Evolutionary conservation across 371 early-diverging fungal genomes (phyloP), one percentile per base, ranked within the genome.

Genomic region (Mucor plumbeus): DNA sequence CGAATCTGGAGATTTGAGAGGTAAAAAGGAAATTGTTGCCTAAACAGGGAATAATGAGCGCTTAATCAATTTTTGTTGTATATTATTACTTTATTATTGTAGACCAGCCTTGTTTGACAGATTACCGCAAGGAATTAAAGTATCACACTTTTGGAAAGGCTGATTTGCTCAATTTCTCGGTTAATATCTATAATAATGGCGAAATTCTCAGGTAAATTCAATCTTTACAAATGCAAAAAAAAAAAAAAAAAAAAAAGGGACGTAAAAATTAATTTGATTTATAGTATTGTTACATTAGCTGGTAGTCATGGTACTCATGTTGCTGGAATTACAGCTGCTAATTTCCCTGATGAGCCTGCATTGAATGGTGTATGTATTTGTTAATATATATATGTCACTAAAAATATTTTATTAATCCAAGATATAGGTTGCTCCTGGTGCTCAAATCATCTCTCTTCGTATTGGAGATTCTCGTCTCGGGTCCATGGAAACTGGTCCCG

Each of bases 281-380:
- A 53, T 59, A 85, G 91, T 71, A 90, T 97, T 70, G 97, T 96
- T 26, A 91, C 92, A 40, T 74, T 87, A 53, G 88, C 90, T 35
- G 94, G 96, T 17, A 82, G 90, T 48, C 98, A 98, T 69, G 95
- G 95, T 40, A 97, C 95, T 7, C 98, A 98, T 70, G 98, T 98
- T 50, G 97, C 97, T 36, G 95, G 92, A 40, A 93, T 94, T 67
- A 79, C 89, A 31, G 94, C 93, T 8, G 94, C 88, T 34, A 80
- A 93, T 72, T 91, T 92, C 70, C 93, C 94, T 5, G 94, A 96
- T 10, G 93, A 94, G 33, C 91, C 92, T 7, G 88, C 80, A 17
- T 78, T 91, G 67, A 92, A 95, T 78, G 98, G 98, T 72, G 94
- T 87, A 81, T 67, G 80, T 72, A 19, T 19, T 19, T 26, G 21